Evolutionary conservation across 352 stramenopile genomes (phyloP).

Genomic region (Phytophthora meadii): DNA sequence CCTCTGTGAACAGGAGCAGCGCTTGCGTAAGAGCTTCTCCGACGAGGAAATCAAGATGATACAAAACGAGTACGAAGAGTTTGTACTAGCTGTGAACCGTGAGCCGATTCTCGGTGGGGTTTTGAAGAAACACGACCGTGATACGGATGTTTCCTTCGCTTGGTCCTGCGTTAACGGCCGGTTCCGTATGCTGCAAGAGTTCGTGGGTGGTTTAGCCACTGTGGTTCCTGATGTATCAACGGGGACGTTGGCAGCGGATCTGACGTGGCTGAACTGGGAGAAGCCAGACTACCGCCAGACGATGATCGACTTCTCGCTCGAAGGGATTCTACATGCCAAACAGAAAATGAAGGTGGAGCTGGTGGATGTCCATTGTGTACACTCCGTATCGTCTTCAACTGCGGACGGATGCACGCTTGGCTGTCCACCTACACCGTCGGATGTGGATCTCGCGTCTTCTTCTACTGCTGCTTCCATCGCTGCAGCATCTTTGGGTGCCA

Average conservation of each 20-base stretch:
- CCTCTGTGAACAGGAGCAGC: conserved; percentile 43
- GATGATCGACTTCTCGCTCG: conserved; percentile 67
- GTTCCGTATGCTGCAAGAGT: conserved; percentile 64
- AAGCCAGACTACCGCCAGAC: conserved; percentile 70
- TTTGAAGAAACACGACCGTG: conserved; percentile 62
- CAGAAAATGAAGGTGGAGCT: conserved; percentile 73
- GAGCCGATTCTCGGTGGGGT: conserved; percentile 61
- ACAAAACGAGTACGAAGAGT: conserved; percentile 58
- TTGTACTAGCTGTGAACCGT: conserved; percentile 46
- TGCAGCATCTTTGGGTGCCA: conserved; percentile 12
- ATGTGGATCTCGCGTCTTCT: conserved; percentile 26
- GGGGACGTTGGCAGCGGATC: conserved; percentile 43
- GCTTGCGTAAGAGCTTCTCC: conserved; percentile 53
- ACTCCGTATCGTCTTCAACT: conserved; percentile 14
- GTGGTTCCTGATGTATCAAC: conserved; percentile 50
- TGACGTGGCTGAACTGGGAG: conserved; percentile 65
- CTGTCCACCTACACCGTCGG: conserved; percentile 12
- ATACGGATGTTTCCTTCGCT: conserved; percentile 67
- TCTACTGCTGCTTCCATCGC: conserved; percentile 7
- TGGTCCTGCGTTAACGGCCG: conserved; percentile 65
- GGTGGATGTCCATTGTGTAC: conserved; percentile 56
- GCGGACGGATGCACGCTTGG: conserved; percentile 11
- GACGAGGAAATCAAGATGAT: conserved; percentile 55
- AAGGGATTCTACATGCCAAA: conserved; percentile 72
- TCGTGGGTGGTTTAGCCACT: conserved; percentile 54